Conservation (phyloP, 352 stramenopile species). For the Phytophthora quininea region DNA sequence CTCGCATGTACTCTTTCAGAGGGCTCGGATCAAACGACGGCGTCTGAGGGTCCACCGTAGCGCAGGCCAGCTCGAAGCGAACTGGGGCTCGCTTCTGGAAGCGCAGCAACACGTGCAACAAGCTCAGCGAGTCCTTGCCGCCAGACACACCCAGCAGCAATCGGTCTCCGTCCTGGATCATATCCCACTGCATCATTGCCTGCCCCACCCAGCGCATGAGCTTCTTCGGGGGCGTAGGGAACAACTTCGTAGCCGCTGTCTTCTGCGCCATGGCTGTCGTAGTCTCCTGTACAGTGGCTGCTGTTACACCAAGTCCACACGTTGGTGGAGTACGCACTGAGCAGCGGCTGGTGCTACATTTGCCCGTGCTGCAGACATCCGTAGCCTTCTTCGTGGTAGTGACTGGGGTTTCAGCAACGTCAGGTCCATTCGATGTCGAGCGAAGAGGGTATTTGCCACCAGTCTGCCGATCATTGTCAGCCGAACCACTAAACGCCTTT, state of each 20-base stretch:
- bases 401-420: conserved; percentile 15
- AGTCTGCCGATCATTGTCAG: conserved; percentile 34
- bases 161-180: conserved; percentile 96
- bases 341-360: conserved; percentile 25
- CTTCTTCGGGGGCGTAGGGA: conserved; percentile 81
- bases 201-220: conserved; percentile 80
- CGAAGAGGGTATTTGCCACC: conserved; percentile 64
- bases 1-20: conserved; percentile 96
- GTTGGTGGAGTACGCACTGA: conserved; percentile 17
- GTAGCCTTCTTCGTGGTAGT: conserved; percentile 4
- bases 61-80: conserved; percentile 95
- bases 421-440: conserved; percentile 23
- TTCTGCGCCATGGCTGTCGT: conserved; percentile 50
- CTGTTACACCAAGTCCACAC: conserved; percentile 19
- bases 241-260: conserved; percentile 55
- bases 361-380: conserved; percentile 18
- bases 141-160: conserved; percentile 95
- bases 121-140: conserved; percentile 97
- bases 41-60: conserved; percentile 97
- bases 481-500: conserved; percentile 19
- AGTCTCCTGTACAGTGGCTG: conserved; percentile 43
- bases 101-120: conserved; percentile 96
- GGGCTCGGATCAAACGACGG: conserved; percentile 96
- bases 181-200: conserved; percentile 94
- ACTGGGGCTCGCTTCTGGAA: conserved; percentile 94